Percentiles rank a stretch among this genome's conserved stretches.
phyloP scores from a whole-genome alignment of 208 protist genomes.

The Herpetomonas samuelpessoai region DNA sequence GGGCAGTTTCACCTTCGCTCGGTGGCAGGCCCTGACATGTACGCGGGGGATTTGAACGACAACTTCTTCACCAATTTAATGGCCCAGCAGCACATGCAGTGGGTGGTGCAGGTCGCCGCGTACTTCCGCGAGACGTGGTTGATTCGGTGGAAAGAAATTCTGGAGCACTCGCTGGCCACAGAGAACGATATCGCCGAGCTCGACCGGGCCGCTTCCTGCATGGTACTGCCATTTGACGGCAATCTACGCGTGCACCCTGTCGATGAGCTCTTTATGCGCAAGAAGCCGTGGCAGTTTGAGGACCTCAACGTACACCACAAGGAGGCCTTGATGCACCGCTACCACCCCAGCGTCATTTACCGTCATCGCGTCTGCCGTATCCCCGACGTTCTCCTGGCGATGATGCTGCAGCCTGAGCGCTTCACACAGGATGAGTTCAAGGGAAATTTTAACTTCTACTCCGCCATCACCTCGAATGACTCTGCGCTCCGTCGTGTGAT shows the following conservation, averaged over 20 bases:
- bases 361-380: conserved; percentile 82
- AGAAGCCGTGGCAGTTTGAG: conserved; percentile 78
- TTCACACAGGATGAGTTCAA: conserved; percentile 79
- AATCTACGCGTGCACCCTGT: conserved; percentile 77
- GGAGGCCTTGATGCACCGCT: conserved; percentile 41
- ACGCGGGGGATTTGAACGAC: conserved; percentile 85
- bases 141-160: conserved; percentile 57
- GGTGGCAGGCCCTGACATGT: conserved; percentile 84
- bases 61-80: conserved; percentile 93
- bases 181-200: conserved; percentile 77
- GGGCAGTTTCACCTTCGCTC: conserved; percentile 82
- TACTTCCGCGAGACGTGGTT: conserved; percentile 52
- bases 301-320: conserved; percentile 40
- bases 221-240: conserved; percentile 80
- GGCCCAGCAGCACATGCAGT: conserved; percentile 83
- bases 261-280: conserved; percentile 85
- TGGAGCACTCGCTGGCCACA: conserved; percentile 55
- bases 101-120: conserved; percentile 63
- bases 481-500: conserved; percentile 69
- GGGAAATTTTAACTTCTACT: conserved; percentile 86
- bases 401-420: conserved; percentile 65
- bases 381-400: conserved; percentile 82
- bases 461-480: conserved; percentile 79
- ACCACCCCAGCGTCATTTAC: conserved; percentile 83
- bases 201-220: conserved; percentile 61